Evolutionary conservation across 169 alveolate species (phyloP), one percentile per base, ranked within the genome.

Genomic region (Eimeria praecox): DNA sequence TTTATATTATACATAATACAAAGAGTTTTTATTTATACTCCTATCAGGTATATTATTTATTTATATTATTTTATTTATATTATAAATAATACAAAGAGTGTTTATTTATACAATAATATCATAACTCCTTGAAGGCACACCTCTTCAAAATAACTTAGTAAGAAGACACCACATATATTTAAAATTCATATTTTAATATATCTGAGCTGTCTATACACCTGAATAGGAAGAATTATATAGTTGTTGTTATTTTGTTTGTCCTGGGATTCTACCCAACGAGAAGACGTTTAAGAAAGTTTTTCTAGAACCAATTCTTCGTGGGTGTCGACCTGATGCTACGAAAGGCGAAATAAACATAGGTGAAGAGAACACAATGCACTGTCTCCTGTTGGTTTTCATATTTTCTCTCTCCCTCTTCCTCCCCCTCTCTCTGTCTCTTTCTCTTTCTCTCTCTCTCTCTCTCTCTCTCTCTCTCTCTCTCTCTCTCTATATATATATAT

Each of bases 101-200:
- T 49, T 49, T 12, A 46, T 6, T 30, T 12, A 16, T 40, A 33
- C n/a, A n/a, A n/a, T n/a, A 3, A 20, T 44, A 78, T 78, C 56
- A 14, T 3, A 40, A 35, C 42, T 44, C 69, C 42, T 54, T 46
- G n/a, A 78, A 91, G 95, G 95, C 33, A 91, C 95, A 3, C 95
- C 95, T 5, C 95, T 91, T 2, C 95, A 91, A 38, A 91, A 91
- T 42, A 73, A 91, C 66, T 12, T 91, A 90, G 95, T 91, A 38
- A 14, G 54, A 18, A 27, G 40, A 78, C 38, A 6, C 3, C 2
- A 66, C 42, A 5, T 66, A 6, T 18, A 33, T 3, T 77, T 77
- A 8, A 33, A 33, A 42, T 1, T n/a, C 52, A 33, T 38, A 1
- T 38, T 22, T 4, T 9, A 22, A 22, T 22, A 14, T 77, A 44